Base-by-base conservation (phyloP, 208 protist species). In the Phytomonas francai region DNA sequence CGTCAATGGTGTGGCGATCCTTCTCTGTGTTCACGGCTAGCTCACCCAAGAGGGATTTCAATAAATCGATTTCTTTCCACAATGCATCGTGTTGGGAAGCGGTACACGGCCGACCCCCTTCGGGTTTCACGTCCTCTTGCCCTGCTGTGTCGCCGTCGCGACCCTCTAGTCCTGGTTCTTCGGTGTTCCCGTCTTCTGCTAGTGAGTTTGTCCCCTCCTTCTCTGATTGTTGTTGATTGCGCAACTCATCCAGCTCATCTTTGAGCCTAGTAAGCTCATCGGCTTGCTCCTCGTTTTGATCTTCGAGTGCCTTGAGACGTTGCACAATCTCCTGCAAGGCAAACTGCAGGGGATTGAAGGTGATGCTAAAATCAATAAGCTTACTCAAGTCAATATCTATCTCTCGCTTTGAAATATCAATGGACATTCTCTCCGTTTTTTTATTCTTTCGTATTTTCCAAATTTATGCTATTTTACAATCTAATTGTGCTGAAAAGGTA, bases 341-440 rank as follows among this genome's bases (percentile, higher is more conserved):
- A 19, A 95, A 65, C 70, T 93, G 85, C 25, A 95, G 77, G 0
- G 86, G 86, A 58, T 78, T 56, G 66, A 95, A 95, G 33, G 76
- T 83, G 59, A 95, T 68, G 61, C 67, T 81, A 68, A 88, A 75
- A 67, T 77, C 75, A 59, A 95, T 92, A 31, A 95, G 82, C 76
- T 93, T 82, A 45, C 79, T 88, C 27, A 95, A 75, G 72, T 95
- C 87, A 7, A 89, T 68, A 71, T 91, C 83, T 12, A 71, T 67
- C 12, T 51, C 70, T 11, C 70, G 59, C 45, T 74, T 67, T 14
- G 61, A 56, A 12, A 61, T 69, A 19, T 68, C 61, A 29, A 66
- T 30, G 0, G 73, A 66, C 69, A 76, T 73, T 33, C 22, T 45
- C 27, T 16, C 27, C 3, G 14, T 45, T 19, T 31, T n/a, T 14